phyloP scores from a whole-genome alignment of 192 early-diverging fungal species.

The Mortierella hygrophila region DNA sequence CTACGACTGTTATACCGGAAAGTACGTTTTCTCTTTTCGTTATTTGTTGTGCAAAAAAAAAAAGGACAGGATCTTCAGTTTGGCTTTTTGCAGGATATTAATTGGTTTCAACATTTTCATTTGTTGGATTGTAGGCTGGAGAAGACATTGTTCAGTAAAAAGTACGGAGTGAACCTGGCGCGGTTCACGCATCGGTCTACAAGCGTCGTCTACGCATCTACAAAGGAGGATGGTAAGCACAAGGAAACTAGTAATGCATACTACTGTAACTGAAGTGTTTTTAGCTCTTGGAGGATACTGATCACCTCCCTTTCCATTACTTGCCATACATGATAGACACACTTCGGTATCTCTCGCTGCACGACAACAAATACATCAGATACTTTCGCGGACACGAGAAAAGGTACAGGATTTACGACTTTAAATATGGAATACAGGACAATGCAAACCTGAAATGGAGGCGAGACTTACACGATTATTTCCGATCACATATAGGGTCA shows the following conservation, averaged over 20 bases:
- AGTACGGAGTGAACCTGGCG: slow-evolving; percentile 93
- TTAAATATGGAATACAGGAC: not conserved
- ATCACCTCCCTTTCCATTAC: not conserved
- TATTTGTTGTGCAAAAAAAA: not conserved
- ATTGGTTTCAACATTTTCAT: not conserved
- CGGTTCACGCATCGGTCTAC: slow-evolving; percentile 87
- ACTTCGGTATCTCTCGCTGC: slow-evolving; percentile 92
- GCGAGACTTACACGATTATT: not conserved
- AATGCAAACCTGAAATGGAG: not conserved
- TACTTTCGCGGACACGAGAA: slow-evolving; percentile 92
- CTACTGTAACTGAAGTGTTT: not conserved
- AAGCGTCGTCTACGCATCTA: slow-evolving; percentile 91
- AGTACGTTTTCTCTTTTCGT: slow-evolving; percentile 63
- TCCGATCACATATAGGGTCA: slow-evolving; percentile 65
- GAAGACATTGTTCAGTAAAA: slow-evolving; percentile 89
- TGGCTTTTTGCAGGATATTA: not conserved
- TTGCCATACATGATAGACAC: slow-evolving; percentile 70
- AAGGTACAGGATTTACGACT: slow-evolving; percentile 53
- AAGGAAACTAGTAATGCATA: not conserved
- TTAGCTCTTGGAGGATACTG: not conserved
- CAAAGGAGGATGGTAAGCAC: slow-evolving; percentile 86
- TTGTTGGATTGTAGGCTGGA: slow-evolving; percentile 60
- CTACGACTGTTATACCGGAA: slow-evolving; percentile 86
- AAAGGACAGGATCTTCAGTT: not conserved
- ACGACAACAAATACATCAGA: slow-evolving; percentile 93